Base-by-base conservation (phyloP, 495 filamentous ascomycete genomes). In the Aspergillus olivimuriae region DNA sequence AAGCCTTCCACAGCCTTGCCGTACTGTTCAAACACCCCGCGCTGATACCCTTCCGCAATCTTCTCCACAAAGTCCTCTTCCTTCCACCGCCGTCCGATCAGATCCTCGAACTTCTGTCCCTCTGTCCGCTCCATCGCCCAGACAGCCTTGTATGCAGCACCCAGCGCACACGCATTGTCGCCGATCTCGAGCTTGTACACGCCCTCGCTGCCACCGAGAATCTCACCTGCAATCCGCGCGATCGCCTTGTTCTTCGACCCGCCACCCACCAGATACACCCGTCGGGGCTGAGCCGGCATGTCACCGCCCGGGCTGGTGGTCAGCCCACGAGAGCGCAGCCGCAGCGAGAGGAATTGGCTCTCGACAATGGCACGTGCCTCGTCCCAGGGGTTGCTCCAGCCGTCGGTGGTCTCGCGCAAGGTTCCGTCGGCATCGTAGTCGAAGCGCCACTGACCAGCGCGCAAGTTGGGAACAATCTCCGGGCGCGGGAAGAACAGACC, bases 101-200 rank as follows among this genome's bases (percentile, higher is more conserved):
- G 70, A 28, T 89, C 81, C 58, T 96, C 92, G 70, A 96, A 98
- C 8, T 75, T 83, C 74, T 94, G 81, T 18, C 76, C 76, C 1
- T 56, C 41, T 16, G 60, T 54, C 22, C 87, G 67, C 67, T 95
- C 89, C 23, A 87, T 69, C 1, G 82, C 87, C 92, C 92, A 98
- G 0, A 90, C 83, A 37, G 92, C 91, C 67, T 95, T 95, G 61
- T 98, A 95, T n/a, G 91, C 92, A 14, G 88, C 89, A 9, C 90
- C 92, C 7, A 98, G 63, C 15, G 90, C 92, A 63, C 92, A 98
- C 21, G 92, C 90, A 65, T 95, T 95, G 4, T 89, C 87, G n/a
- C 91, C 89, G 17, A 96, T 84, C 61, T 97, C 90, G 2, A 98
- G 76, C 64, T 81, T 81, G 57, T 86, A 98, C 14, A 97, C 85